phyloP scores from a whole-genome alignment of 257 asterid species.

The Lithospermum erythrorhizon region DNA sequence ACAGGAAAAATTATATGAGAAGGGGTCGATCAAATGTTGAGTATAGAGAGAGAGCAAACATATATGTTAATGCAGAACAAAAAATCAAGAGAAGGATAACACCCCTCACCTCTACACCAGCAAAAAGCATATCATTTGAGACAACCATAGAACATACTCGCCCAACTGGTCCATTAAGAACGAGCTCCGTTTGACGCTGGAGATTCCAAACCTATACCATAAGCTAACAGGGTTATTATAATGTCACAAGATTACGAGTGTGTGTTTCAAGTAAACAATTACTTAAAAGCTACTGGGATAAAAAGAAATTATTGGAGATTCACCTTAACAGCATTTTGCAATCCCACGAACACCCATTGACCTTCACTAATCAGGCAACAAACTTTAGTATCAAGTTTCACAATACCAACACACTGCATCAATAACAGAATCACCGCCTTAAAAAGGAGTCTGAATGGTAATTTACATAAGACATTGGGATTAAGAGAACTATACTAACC shows the following conservation, averaged over 20 bases:
- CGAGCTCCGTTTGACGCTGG: slow-evolving; percentile 22
- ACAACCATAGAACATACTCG: slow-evolving; percentile 32
- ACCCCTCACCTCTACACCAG: slow-evolving; percentile 46
- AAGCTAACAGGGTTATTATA: neutral
- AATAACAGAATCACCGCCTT: neutral
- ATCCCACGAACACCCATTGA: slow-evolving; percentile 51
- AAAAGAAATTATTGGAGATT: neutral
- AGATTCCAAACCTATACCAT: slow-evolving; percentile 44
- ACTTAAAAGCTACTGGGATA: neutral
- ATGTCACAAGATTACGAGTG: no score
- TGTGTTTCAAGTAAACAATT: neutral
- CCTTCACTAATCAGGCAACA: slow-evolving; percentile 45
- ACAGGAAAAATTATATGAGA: neutral
- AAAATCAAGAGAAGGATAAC: neutral
- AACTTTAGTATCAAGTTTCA: slow-evolving; percentile 20
- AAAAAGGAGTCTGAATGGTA: no score
- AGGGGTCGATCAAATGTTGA: neutral
- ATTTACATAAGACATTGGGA: no score
- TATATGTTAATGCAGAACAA: neutral
- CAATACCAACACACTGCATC: slow-evolving; percentile 23
- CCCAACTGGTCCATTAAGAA: slow-evolving; percentile 33
- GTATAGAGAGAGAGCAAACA: neutral
- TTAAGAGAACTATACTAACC: slow-evolving; percentile 14
- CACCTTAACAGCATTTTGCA: slow-evolving; percentile 40
- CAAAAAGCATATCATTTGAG: slow-evolving; percentile 34